Base-by-base conservation (phyloP, 768 basidiomycete species). In the Lactifluus subvellereus region DNA sequence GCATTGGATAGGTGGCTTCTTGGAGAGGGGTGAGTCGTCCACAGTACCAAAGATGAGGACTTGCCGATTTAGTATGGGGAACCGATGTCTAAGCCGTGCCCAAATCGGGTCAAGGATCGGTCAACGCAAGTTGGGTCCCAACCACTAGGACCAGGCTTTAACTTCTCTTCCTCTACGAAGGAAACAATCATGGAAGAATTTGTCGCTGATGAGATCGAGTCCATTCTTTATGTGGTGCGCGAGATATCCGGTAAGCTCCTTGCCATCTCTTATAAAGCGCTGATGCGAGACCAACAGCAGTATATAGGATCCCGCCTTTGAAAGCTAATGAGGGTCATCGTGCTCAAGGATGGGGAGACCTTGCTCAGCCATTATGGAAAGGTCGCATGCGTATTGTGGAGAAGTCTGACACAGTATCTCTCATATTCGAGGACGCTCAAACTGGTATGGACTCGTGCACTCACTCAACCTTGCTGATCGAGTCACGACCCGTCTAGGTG, bases 341-440 rank as follows among this genome's bases (percentile, higher is more conserved):
- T 57, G 94, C 94, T 11, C 87, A 86, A 59, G 91, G 94, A 67
- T 98, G 94, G 94, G 91, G 94, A 16, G 89, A 94, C 74, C 82
- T 95, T 47, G 82, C 82, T 18, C 71, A 81, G 59, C 91, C 92
- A 4, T 74, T 98, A 27, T 98, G 94, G 94, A 95, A 95, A 72
- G 94, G 94, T 18, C 81, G 94, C 48, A 76, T 98, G 67, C 83
- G 93, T 63, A 87, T 97, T 62, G 76, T 92, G 30, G 93, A 97
- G 74, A 86, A 83, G 67, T 86, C 85, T 1, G 76, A 80, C 30
- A 80, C 82, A 8, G 91, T 85, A 57, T 77, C 80, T 22, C 74
- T 98, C 59, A 78, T 87, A 59, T 86, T 98, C 62, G 94, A 98
- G 75, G 91, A 94, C 74, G 73, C 77, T 32, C 80, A 81, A 64